A percentile compares a stretch with the other conserved stretches of the same genome.
These are phyloP conservation scores for Pneumocystis canis DNA, from an alignment of 1,139 yeast species.

Conservation along the genomic window DNA sequence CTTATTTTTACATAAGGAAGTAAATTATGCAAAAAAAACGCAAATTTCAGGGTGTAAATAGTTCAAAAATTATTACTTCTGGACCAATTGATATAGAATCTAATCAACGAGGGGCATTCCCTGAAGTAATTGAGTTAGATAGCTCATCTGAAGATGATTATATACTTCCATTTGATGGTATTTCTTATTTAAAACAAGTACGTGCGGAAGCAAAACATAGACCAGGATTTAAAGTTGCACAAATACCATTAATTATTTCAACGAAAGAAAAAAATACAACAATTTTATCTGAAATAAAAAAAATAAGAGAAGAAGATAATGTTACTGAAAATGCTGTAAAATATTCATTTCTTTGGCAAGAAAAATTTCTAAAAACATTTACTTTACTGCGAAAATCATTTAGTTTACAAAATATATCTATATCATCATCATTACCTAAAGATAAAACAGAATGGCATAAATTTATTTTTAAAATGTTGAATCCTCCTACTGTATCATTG, in stretches of 20 bases:
- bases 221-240: neutral
- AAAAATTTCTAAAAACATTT: neutral
- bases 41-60: neutral
- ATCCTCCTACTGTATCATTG: conserved; percentile 8
- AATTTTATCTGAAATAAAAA: neutral
- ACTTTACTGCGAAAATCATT: neutral
- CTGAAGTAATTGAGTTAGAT: neutral
- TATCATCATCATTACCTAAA: conserved; percentile 15
- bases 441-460: conserved; percentile 19
- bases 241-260: neutral
- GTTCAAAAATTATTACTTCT: neutral
- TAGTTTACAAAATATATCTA: neutral
- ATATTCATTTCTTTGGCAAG: conserved; percentile 10
- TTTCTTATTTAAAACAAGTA: conserved; percentile 16
- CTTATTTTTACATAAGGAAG: neutral
- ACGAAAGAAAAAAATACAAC: neutral
- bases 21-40: neutral
- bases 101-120: conserved; percentile 6
- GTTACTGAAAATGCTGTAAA: conserved; percentile 3
- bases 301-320: neutral
- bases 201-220: conserved; percentile 11
- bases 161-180: conserved; percentile 14
- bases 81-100: conserved; percentile 3
- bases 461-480: conserved; percentile 10
- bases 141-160: conserved; percentile 1